Conservation (phyloP, 306 rosid genomes). For the Rosa rugosa region DNA sequence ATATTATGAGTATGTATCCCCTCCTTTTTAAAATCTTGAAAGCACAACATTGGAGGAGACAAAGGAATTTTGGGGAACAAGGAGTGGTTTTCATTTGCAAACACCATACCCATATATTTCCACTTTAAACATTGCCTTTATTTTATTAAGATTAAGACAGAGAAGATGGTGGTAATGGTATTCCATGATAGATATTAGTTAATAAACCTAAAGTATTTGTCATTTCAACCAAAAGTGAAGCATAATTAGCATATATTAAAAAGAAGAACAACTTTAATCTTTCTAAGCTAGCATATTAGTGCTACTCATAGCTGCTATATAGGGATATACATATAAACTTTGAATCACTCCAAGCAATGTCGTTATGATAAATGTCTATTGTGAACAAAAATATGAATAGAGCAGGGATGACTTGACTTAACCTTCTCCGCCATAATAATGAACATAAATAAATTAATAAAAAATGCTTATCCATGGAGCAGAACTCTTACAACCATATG, state of each 20-base stretch:
- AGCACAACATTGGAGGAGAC: conserved; percentile 28
- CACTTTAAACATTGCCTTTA: background rate
- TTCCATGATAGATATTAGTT: background rate
- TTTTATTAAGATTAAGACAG: background rate
- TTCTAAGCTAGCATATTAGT: background rate
- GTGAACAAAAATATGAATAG: background rate
- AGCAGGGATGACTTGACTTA: background rate
- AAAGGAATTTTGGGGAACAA: conserved; percentile 45
- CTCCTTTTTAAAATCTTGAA: conserved; percentile 14
- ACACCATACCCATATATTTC: background rate
- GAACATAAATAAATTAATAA: background rate
- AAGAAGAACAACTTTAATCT: conserved; percentile 1
- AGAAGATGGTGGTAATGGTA: background rate
- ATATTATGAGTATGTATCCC: too few species aligned
- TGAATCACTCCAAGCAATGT: background rate
- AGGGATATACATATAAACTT: background rate
- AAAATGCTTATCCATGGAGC: background rate
- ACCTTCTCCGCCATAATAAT: background rate
- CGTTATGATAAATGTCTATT: background rate
- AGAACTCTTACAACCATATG: background rate
- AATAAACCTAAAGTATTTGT: background rate
- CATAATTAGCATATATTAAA: background rate
- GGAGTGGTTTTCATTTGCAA: conserved; percentile 20
- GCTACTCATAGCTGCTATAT: background rate
- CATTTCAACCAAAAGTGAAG: conserved; percentile 6